Conservation (phyloP, 2,329 filamentous ascomycete species). For the Talaromyces sp. region DNA sequence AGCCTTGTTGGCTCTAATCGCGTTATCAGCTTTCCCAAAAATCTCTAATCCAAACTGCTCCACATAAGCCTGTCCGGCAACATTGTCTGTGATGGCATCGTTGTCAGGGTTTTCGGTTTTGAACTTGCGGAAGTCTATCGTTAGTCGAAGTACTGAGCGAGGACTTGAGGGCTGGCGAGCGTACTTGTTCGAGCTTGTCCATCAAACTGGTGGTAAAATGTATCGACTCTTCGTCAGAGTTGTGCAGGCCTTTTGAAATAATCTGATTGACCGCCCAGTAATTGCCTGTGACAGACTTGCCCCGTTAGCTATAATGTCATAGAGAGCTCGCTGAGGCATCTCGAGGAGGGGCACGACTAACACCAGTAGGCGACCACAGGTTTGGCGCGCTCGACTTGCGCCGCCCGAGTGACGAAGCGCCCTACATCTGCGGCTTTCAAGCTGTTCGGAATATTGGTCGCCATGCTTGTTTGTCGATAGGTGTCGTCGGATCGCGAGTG, state of each 20-base stretch:
- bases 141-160: slow-evolving; percentile 4
- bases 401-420: slow-evolving; percentile 76
- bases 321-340: neutral
- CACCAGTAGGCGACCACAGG: slow-evolving; percentile 95
- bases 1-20: slow-evolving; percentile 76
- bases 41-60: slow-evolving; percentile 91
- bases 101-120: slow-evolving; percentile 71
- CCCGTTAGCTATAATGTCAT: neutral
- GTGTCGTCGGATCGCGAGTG: neutral
- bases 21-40: slow-evolving; percentile 76
- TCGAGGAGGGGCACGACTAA: slow-evolving; percentile 43
- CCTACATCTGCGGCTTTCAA: slow-evolving; percentile 78
- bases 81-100: slow-evolving; percentile 79
- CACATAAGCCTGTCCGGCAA: slow-evolving; percentile 83
- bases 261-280: slow-evolving; percentile 94
- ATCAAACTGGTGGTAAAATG: slow-evolving; percentile 78
- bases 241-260: slow-evolving; percentile 74
- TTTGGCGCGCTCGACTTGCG: slow-evolving; percentile 77
- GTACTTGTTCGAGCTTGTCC: slow-evolving; percentile 80
- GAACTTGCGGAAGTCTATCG: slow-evolving; percentile 43
- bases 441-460: slow-evolving; percentile 63
- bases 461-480: slow-evolving; percentile 52
- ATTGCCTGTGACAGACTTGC: slow-evolving; percentile 55
- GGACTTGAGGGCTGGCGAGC: slow-evolving; percentile 13
- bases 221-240: slow-evolving; percentile 69